These are phyloP conservation scores for Naganishia vaughanmartiniae DNA, from an alignment of 768 basidiomycete species.

Conservation along the genomic window DNA sequence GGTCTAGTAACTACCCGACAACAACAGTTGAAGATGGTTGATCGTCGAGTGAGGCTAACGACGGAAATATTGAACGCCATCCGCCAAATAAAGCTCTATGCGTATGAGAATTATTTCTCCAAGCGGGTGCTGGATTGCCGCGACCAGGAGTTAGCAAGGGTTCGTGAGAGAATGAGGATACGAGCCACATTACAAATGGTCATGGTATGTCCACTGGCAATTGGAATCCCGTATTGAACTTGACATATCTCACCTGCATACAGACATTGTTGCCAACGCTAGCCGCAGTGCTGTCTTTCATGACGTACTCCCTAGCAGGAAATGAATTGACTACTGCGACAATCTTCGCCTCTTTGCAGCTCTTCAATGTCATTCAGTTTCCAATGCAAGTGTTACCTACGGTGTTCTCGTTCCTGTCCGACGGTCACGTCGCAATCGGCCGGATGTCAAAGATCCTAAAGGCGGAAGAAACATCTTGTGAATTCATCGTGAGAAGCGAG, in stretches of 20 bases:
- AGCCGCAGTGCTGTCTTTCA: conserved; percentile 58
- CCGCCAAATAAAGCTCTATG: conserved; percentile 65
- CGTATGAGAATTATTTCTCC: conserved; percentile 57
- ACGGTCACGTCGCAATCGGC: conserved; percentile 26
- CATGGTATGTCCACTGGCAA: background rate
- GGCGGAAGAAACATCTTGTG: conserved; percentile 55
- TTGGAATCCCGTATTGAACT: background rate
- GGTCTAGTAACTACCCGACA: conserved; percentile 42
- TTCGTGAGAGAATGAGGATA: conserved; percentile 26
- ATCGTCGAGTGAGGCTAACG: conserved; percentile 64
- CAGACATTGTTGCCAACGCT: conserved; percentile 60
- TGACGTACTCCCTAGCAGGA: conserved; percentile 64
- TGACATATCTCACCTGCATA: background rate
- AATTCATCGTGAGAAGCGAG: background rate
- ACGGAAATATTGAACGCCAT: conserved; percentile 70
- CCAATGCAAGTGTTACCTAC: conserved; percentile 45
- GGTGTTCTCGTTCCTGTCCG: conserved; percentile 30
- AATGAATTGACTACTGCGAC: conserved; percentile 60
- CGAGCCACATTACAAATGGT: background rate
- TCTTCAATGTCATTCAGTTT: conserved; percentile 57
- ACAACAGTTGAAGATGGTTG: conserved; percentile 61
- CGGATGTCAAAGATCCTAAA: conserved; percentile 24
- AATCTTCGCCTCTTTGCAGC: conserved; percentile 63
- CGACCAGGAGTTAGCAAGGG: conserved; percentile 39
- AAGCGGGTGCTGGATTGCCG: conserved; percentile 38